Evolutionary conservation across 164 flowering plant species (phyloP), one percentile per base, ranked within the genome.

Genomic region (Chimonanthus praecox): DNA sequence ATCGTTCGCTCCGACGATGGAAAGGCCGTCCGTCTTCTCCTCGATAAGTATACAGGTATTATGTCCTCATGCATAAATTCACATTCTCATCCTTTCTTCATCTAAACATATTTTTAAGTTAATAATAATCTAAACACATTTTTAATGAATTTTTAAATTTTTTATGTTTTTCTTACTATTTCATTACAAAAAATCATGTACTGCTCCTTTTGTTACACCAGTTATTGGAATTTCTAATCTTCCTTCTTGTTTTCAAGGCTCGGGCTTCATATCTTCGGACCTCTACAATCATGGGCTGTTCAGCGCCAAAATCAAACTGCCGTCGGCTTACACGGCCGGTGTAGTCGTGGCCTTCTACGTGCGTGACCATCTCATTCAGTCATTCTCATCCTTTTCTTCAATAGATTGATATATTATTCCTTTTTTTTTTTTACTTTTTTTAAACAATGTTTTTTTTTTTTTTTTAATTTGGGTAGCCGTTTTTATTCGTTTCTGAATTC

Each of bases 291-390:
- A 93, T 68, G 99, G 97, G 33, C 87, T 91, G 75, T 95, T 92
- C 83, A 95, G 99, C 71, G 94, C 98, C 7, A 85, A 82, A 3
- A 87, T 95, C 72, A 95, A 95, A 78, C 79, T 93, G 82, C 99
- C 99, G 1, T 75, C 86, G 2, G 80, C 82, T 58, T 81, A 92
- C 80, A 88, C 98, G 2, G 97, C 99, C 58, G 98, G 99, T 5
- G 80, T 95, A 47, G 89, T 86, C 5, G 98, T 95, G 9, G 99
- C 99, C 4, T 92, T 95, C 67, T 95, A 95, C 70, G 99, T 95
- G 78, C 78, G 97, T 82, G 2, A 0, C 21, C 7, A 44, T 49
- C 21, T 20, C 21, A 20, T 20, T 20, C 21, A 20, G 18, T 18
- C 47, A 2, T 20, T 45, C 7, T 71, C 62, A 71, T 78, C 47